phyloP scores from a whole-genome alignment of 495 filamentous ascomycete species.

The Aspergillus egyptiacus region DNA sequence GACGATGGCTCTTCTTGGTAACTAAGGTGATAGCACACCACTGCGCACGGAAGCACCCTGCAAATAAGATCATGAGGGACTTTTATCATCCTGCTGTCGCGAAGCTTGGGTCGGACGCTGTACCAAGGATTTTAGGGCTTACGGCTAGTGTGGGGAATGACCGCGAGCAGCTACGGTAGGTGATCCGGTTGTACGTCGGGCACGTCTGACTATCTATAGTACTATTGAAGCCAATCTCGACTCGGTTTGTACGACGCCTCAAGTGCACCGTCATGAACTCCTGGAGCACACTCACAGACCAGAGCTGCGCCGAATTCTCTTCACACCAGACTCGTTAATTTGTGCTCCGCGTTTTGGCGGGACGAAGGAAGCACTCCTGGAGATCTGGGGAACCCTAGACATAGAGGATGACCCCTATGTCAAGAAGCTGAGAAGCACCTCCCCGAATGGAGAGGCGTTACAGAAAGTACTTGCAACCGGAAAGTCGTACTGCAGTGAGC shows the following conservation, averaged over 20 bases:
- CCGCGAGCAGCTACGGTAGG: conserved; percentile 28
- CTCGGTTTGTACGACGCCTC: conserved; percentile 65
- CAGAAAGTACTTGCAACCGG: conserved; percentile 40
- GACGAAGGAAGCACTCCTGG: conserved; percentile 17
- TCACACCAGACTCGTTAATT: conserved; percentile 19
- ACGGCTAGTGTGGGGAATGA: conserved; percentile 66
- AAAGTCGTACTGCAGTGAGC: conserved; percentile 58
- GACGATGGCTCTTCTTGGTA: neutral
- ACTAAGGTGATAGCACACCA: conserved; percentile 35
- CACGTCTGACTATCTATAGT: conserved; percentile 27
- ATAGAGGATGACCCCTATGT: conserved; percentile 69
- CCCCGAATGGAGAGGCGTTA: conserved; percentile 29
- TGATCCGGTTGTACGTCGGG: neutral
- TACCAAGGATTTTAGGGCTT: conserved; percentile 75
- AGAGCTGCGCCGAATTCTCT: conserved; percentile 47
- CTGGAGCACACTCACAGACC: conserved; percentile 63
- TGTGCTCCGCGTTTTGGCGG: conserved; percentile 7
- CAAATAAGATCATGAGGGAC: conserved; percentile 70
- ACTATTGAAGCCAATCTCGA: conserved; percentile 71
- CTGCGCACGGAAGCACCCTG: conserved; percentile 48
- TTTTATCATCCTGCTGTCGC: conserved; percentile 57
- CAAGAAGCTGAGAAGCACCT: conserved; percentile 40
- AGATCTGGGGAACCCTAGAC: conserved; percentile 26
- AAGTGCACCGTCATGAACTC: conserved; percentile 64
- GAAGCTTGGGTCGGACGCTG: conserved; percentile 24